Evolutionary conservation across 2,329 filamentous ascomycete genomes (phyloP).

Genomic region (Aspergillus unguis): DNA sequence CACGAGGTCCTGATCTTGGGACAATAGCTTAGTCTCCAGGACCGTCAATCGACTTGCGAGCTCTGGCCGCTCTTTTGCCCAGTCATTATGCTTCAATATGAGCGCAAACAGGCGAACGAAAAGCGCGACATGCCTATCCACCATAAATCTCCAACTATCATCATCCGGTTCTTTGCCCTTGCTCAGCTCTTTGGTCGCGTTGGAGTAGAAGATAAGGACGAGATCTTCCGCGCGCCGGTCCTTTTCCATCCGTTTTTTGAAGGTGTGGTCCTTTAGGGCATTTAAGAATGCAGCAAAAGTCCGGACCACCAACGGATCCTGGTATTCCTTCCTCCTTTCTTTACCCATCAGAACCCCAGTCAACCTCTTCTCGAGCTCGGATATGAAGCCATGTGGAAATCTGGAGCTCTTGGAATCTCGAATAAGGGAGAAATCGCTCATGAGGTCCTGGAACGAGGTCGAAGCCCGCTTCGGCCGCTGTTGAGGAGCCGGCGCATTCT

Average conservation of each 20-base stretch:
- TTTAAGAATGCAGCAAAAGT: slow-evolving; percentile 95
- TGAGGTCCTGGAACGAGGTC: slow-evolving; percentile 72
- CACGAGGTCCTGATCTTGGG: slow-evolving; percentile 86
- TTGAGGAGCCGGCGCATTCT: slow-evolving; percentile 69
- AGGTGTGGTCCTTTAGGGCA: slow-evolving; percentile 81
- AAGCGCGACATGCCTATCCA: slow-evolving; percentile 89
- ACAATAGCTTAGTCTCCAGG: slow-evolving; percentile 88
- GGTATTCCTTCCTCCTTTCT: slow-evolving; percentile 82
- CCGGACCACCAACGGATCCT: slow-evolving; percentile 84
- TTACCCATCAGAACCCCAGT: slow-evolving; percentile 75
- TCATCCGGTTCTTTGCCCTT: slow-evolving; percentile 73
- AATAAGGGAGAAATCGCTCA: slow-evolving; percentile 77
- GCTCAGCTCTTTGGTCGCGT: slow-evolving; percentile 84
- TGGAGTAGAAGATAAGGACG: slow-evolving; percentile 93
- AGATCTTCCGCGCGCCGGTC: slow-evolving; percentile 89
- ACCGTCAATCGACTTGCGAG: slow-evolving; percentile 73
- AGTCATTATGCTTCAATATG: slow-evolving; percentile 78
- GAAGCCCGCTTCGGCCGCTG: slow-evolving; percentile 66
- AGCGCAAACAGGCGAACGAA: slow-evolving; percentile 83
- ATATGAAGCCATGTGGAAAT: slow-evolving; percentile 69
- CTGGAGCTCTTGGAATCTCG: slow-evolving; percentile 67
- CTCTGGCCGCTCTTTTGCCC: slow-evolving; percentile 80
- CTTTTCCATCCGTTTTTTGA: slow-evolving; percentile 89
- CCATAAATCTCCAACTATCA: slow-evolving; percentile 84
- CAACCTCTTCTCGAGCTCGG: slow-evolving; percentile 71